These are phyloP conservation scores for Agapanthus africanus DNA, from an alignment of 106 monocot genomes.

Conservation along the genomic window DNA sequence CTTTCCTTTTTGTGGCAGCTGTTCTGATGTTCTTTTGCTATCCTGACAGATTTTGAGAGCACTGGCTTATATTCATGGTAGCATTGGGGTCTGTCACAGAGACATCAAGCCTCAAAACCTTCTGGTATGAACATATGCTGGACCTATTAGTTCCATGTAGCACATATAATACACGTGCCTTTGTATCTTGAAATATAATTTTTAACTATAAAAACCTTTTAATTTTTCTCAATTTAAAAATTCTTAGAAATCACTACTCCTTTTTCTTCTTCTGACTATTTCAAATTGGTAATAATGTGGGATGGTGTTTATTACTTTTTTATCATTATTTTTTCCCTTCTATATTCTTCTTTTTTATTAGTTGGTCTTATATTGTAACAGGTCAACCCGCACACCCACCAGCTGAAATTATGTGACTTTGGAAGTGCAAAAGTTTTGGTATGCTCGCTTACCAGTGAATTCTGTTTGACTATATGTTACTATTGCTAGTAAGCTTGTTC, in stretches of 20 bases:
- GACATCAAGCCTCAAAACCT: slow-evolving; percentile 53
- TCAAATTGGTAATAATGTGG: neutral
- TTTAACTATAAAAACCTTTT: neutral
- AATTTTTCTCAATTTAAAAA: no score
- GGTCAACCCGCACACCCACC: slow-evolving; percentile 49
- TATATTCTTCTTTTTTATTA: neutral
- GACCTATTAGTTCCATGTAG: neutral
- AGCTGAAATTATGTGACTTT: slow-evolving; percentile 46
- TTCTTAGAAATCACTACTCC: no score
- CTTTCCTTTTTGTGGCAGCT: neutral
- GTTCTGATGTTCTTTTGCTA: neutral
- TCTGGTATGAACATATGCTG: slow-evolving; percentile 21
- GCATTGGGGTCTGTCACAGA: slow-evolving; percentile 49
- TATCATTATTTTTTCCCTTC: no score
- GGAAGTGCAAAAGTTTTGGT: slow-evolving; percentile 59
- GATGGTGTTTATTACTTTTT: no score
- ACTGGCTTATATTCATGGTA: slow-evolving; percentile 36
- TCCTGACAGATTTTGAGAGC: slow-evolving; percentile 32
- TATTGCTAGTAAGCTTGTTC: neutral
- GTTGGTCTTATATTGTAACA: slow-evolving; percentile 5
- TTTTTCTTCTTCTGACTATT: neutral
- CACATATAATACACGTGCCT: neutral
- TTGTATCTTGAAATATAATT: neutral
- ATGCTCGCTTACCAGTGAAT: neutral
- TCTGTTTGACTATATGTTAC: neutral